A percentile compares a stretch with the other conserved stretches of the same genome.
Conservation (phyloP, 2,329 filamentous ascomycete species). For the Peltaster fructicola region DNA sequence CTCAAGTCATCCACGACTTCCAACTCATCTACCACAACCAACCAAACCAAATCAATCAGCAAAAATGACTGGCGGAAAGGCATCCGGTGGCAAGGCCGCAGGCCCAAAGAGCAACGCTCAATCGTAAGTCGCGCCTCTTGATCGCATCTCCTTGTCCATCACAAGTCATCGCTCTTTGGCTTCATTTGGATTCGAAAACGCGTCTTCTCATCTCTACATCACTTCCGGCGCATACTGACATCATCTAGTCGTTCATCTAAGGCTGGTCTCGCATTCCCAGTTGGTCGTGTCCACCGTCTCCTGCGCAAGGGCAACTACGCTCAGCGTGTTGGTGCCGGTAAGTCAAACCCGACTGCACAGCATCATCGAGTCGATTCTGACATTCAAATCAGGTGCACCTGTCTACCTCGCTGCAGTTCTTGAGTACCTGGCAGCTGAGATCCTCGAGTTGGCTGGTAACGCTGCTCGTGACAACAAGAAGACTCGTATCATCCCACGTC, state of each 20-base stretch:
- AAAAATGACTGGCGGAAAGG: conserved; percentile 99
- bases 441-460: conserved; percentile 96
- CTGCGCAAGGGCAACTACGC: conserved; percentile 99
- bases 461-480: conserved; percentile 99
- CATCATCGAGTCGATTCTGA: conserved; percentile 9
- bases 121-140: conserved; percentile 53
- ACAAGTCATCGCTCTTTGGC: conserved; percentile 20
- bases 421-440: conserved; percentile 96
- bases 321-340: conserved; percentile 94
- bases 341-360: conserved; percentile 15
- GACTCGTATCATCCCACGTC: conserved; percentile 98
- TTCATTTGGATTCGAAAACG: conserved; percentile 20
- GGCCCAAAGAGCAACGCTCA: conserved; percentile 91
- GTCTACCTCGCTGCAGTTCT: conserved; percentile 96
- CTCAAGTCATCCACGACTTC: conserved; percentile 9
- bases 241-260: conserved; percentile 78
- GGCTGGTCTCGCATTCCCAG: conserved; percentile 96
- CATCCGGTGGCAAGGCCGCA: conserved; percentile 99
- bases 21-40: conserved; percentile 19
- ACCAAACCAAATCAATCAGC: conserved; percentile 33
- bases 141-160: conserved; percentile 7
- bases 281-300: conserved; percentile 98
- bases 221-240: conserved; percentile 24
- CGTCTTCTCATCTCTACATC: conserved; percentile 10
- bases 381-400: conserved; percentile 45